These are phyloP conservation scores for Mentha longifolia DNA, from an alignment of 257 asterid genomes.

Conservation along the genomic window DNA sequence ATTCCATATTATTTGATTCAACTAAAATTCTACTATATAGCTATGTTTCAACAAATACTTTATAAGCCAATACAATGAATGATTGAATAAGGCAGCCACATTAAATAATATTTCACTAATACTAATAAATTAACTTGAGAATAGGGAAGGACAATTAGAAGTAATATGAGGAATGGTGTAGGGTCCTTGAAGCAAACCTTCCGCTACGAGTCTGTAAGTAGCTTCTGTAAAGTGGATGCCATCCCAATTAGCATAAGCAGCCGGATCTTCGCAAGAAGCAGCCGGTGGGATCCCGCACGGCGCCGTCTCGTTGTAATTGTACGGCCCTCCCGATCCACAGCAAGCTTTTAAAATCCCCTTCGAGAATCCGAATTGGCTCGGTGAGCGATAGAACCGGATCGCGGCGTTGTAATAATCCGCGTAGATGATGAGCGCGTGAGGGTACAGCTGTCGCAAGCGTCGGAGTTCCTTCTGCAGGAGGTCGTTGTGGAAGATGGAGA, in stretches of 20 bases:
- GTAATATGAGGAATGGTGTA: conserved; percentile 42
- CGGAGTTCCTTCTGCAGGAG: conserved; percentile 44
- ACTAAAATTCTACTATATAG: too few species aligned
- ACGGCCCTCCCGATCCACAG: conserved; percentile 57
- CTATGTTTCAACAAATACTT: too few species aligned
- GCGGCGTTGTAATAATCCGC: conserved; percentile 57
- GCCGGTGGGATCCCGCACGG: conserved; percentile 38
- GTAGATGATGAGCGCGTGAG: conserved; percentile 47
- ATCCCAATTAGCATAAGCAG: conserved; percentile 48
- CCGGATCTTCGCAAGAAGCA: conserved; percentile 44
- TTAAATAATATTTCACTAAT: not conserved
- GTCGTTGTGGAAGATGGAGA: conserved; percentile 46
- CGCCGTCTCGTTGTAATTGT: conserved; percentile 37
- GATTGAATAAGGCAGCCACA: too few species aligned
- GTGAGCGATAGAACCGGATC: conserved; percentile 40
- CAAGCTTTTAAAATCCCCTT: conserved; percentile 43
- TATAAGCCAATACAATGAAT: too few species aligned
- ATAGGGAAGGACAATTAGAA: conserved; percentile 25
- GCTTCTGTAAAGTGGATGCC: conserved; percentile 59
- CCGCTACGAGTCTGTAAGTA: conserved; percentile 37
- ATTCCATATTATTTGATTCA: too few species aligned
- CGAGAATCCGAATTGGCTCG: conserved; percentile 37
- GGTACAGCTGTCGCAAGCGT: conserved; percentile 40
- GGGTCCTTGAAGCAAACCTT: conserved; percentile 43
- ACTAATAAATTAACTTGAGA: not conserved